Percentiles rank a stretch among this genome's conserved stretches.
phyloP scores from a whole-genome alignment of 2,329 filamentous ascomycete species.

The Fusarium floridanum region DNA sequence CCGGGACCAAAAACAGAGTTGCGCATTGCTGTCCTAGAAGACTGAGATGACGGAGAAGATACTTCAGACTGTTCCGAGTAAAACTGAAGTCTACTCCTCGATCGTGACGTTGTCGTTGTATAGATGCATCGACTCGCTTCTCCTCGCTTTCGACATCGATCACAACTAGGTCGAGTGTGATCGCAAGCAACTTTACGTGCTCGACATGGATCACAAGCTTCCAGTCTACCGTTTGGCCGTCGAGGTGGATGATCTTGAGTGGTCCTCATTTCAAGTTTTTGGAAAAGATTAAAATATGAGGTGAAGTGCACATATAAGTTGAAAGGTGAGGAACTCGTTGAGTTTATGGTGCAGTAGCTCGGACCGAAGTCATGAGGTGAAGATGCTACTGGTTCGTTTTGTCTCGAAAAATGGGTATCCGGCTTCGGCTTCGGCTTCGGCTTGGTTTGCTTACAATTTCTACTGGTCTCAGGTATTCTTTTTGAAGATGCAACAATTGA shows the following conservation, averaged over 20 bases:
- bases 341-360: neutral
- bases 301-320: neutral
- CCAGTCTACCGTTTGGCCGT: constrained; percentile 27
- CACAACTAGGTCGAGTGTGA: constrained; percentile 20
- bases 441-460: neutral
- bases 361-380: neutral
- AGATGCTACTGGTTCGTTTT: neutral
- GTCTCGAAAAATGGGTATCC: neutral
- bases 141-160: constrained; percentile 48
- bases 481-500: neutral
- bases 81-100: constrained; percentile 16
- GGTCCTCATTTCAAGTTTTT: constrained; percentile 5
- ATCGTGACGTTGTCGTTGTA: constrained; percentile 20
- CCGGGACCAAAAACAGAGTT: constrained; percentile 46
- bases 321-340: neutral
- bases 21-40: constrained; percentile 12
- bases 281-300: neutral
- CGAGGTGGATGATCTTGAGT: neutral
- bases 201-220: constrained; percentile 34
- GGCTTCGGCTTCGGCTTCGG: constrained; percentile 21
- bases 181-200: constrained; percentile 35
- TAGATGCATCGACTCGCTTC: constrained; percentile 55
- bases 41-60: constrained; percentile 11
- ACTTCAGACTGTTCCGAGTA: neutral
- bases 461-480: neutral